Conservation (phyloP, 2,329 filamentous ascomycete species). For the Diaporthe ampelina region DNA sequence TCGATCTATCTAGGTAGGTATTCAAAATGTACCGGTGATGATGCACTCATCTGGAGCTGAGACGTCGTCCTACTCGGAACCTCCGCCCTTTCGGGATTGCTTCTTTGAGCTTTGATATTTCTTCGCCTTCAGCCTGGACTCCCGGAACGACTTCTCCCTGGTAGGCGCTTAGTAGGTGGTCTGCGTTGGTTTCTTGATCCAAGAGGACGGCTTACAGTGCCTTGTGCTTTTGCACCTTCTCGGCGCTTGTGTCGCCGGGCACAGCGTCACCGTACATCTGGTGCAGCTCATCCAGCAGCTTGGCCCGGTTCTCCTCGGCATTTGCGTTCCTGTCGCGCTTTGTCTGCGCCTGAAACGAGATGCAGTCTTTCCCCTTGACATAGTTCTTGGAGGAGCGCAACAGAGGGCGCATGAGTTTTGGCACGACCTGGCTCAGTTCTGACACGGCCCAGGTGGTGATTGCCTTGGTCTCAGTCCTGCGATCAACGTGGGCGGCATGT, state of each 20-base stretch:
- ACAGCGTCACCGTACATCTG: slow-evolving; percentile 62
- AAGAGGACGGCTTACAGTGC: slow-evolving; percentile 56
- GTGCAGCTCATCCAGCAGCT: slow-evolving; percentile 63
- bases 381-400: slow-evolving; percentile 69
- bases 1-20: not conserved
- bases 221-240: slow-evolving; percentile 64
- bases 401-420: slow-evolving; percentile 60
- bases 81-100: slow-evolving; percentile 31
- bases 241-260: slow-evolving; percentile 60
- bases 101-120: slow-evolving; percentile 66
- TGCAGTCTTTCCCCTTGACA: slow-evolving; percentile 62
- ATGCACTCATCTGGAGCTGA: not conserved
- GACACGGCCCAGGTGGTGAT: slow-evolving; percentile 65
- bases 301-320: slow-evolving; percentile 63
- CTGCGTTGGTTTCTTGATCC: slow-evolving; percentile 31
- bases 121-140: slow-evolving; percentile 61
- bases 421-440: slow-evolving; percentile 61
- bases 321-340: slow-evolving; percentile 67
- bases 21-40: not conserved
- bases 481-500: not conserved
- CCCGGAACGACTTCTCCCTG: slow-evolving; percentile 63
- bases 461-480: slow-evolving; percentile 72
- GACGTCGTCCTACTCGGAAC: slow-evolving; percentile 13
- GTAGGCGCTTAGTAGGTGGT: slow-evolving; percentile 18
- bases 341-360: slow-evolving; percentile 69